Evolutionary conservation across 345 rosid species (phyloP).

Genomic region (Sapria himalayana): DNA sequence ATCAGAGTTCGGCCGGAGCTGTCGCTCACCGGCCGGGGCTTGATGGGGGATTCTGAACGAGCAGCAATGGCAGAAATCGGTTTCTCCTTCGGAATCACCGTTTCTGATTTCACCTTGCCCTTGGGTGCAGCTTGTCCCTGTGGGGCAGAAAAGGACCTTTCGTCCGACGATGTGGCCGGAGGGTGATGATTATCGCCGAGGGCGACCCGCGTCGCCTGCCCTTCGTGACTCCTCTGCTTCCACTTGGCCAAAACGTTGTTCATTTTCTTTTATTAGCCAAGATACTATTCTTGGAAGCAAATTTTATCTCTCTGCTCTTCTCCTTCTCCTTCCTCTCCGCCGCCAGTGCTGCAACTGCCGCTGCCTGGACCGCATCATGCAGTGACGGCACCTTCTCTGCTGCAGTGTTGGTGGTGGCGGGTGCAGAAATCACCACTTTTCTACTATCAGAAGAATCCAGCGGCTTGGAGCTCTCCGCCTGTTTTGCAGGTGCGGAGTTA

Average conservation of each 20-base stretch:
- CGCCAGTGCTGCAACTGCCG: constrained; percentile 87
- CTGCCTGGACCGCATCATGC: constrained; percentile 94
- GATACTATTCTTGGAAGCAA: constrained; percentile 75
- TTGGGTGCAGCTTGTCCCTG: constrained; percentile 26
- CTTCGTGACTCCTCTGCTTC: constrained; percentile 94
- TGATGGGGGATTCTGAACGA: constrained; percentile 21
- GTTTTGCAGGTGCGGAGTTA: constrained; percentile 24
- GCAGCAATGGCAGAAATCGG: constrained; percentile 12
- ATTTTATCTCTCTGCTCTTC: constrained; percentile 70
- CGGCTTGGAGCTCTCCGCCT: constrained; percentile 34
- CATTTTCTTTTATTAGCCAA: constrained; percentile 88
- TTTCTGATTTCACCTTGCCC: constrained; percentile 36
- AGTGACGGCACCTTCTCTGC: constrained; percentile 60
- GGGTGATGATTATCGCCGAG: constrained; percentile 38
- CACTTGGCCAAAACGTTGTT: constrained; percentile 75
- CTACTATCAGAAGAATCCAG: constrained; percentile 30
- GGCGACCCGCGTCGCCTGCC: constrained; percentile 39
- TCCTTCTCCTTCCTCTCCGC: constrained; percentile 98
- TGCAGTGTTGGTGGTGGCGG: constrained; percentile 45
- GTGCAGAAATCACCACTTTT: constrained; percentile 83
- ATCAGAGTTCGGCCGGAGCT: constrained; percentile 55
- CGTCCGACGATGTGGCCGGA: constrained; percentile 28
- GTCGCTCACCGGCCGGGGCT: constrained; percentile 40
- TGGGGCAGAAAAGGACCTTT: constrained; percentile 19
- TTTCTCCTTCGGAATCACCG: constrained; percentile 19